phyloP scores from a whole-genome alignment of 352 stramenopile species.

The Phytophthora fragariae region DNA sequence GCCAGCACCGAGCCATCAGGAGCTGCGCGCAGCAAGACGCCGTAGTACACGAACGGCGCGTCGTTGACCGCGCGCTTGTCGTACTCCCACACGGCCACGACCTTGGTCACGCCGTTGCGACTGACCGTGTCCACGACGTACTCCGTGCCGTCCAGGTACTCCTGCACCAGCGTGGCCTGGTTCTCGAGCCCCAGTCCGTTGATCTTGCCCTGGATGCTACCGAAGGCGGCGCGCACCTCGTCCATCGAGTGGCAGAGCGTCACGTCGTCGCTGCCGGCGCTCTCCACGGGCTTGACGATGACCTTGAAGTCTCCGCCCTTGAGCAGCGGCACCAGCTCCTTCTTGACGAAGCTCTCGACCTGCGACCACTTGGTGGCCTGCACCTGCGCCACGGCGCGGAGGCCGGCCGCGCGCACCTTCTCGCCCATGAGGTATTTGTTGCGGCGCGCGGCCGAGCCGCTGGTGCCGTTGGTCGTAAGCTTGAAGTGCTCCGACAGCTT shows the following conservation, averaged over 20 bases:
- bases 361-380: conserved; percentile 81
- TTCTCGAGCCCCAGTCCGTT: conserved; percentile 90
- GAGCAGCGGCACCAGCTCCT: conserved; percentile 51
- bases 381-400: conserved; percentile 85
- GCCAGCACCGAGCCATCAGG: conserved; percentile 53
- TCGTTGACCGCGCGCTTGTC: conserved; percentile 95
- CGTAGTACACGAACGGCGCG: conserved; percentile 96
- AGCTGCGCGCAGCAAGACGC: conserved; percentile 74
- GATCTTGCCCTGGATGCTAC: conserved; percentile 92
- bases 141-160: conserved; percentile 95
- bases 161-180: conserved; percentile 93
- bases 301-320: conserved; percentile 60
- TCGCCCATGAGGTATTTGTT: conserved; percentile 94
- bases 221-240: conserved; percentile 92
- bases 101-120: conserved; percentile 93
- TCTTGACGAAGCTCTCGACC: conserved; percentile 84
- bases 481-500: conserved; percentile 88
- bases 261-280: conserved; percentile 94
- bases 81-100: conserved; percentile 97
- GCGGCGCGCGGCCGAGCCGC: conserved; percentile 78
- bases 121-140: conserved; percentile 98
- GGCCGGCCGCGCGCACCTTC: conserved; percentile 71
- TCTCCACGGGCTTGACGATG: conserved; percentile 95
- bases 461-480: conserved; percentile 88
- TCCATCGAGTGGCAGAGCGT: conserved; percentile 91